phyloP scores from a whole-genome alignment of 2,329 filamentous ascomycete genomes.

The Hypoxylon sp. region DNA sequence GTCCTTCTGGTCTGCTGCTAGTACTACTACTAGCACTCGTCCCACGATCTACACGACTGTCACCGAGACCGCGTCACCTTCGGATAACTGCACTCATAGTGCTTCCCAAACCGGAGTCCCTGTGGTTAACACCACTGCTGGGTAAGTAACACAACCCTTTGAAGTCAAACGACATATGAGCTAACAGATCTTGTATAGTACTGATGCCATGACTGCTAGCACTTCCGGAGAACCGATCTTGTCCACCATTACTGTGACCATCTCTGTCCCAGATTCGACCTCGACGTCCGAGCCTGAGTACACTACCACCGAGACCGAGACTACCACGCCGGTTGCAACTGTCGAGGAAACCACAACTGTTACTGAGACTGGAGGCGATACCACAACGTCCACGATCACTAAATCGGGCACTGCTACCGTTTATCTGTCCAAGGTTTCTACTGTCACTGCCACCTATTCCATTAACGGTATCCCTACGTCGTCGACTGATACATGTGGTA shows the following conservation, averaged over 20 bases:
- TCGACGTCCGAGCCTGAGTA: slow-evolving; percentile 6
- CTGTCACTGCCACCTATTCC: slow-evolving; percentile 11
- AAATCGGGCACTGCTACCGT: slow-evolving; percentile 19
- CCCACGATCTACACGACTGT: slow-evolving; percentile 23
- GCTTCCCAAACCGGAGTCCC: slow-evolving; percentile 3
- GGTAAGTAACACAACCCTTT: slow-evolving; percentile 26
- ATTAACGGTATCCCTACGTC: not conserved
- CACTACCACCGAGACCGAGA: slow-evolving; percentile 34
- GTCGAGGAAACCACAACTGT: slow-evolving; percentile 26
- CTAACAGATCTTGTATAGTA: slow-evolving; percentile 27
- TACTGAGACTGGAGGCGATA: not conserved
- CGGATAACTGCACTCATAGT: slow-evolving; percentile 29
- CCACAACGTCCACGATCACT: slow-evolving; percentile 10
- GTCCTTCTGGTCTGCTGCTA: not conserved
- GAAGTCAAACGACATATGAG: slow-evolving; percentile 2
- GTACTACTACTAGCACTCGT: slow-evolving; percentile 6
- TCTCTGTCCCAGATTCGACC: not conserved
- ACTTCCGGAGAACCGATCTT: not conserved
- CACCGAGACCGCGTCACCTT: slow-evolving; percentile 20
- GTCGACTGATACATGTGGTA: slow-evolving; percentile 17
- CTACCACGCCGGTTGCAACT: slow-evolving; percentile 25
- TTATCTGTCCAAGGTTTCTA: not conserved
- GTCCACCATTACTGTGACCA: slow-evolving; percentile 1
- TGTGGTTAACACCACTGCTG: slow-evolving; percentile 15
- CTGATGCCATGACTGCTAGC: slow-evolving; percentile 20